Conservation (phyloP, 352 stramenopile species). For the Phytophthora lateralis region DNA sequence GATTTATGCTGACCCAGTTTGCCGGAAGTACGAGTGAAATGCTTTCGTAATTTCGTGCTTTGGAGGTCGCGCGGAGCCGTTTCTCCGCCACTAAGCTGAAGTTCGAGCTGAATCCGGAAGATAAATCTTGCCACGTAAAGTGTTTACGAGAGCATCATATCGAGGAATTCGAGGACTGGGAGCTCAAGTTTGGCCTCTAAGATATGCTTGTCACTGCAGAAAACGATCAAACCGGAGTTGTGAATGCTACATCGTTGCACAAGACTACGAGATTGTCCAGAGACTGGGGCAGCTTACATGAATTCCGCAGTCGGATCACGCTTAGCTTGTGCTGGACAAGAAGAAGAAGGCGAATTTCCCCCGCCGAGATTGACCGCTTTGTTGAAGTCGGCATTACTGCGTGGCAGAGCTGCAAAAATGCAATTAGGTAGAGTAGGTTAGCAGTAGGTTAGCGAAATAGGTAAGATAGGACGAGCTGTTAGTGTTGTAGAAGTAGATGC, state of each 20-base stretch:
- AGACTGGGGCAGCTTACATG: conserved; percentile 22
- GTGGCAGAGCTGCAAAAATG: conserved; percentile 24
- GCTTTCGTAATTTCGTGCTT: neutral
- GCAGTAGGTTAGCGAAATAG: conserved; percentile 36
- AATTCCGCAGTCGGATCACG: conserved; percentile 26
- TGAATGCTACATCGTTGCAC: neutral
- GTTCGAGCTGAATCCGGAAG: conserved; percentile 1
- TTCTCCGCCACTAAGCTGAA: neutral
- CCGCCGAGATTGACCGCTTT: conserved; percentile 5
- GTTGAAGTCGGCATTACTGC: conserved; percentile 3
- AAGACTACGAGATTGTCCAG: neutral
- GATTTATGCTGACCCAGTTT: conserved; percentile 82
- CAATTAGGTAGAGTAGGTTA: conserved; percentile 50
- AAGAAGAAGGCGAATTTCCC: conserved; percentile 1
- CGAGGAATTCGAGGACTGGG: conserved; percentile 64
- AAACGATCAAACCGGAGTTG: conserved; percentile 8
- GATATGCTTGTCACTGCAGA: conserved; percentile 47
- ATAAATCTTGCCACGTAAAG: neutral
- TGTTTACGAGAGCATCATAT: conserved; percentile 63
- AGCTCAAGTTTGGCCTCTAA: conserved; percentile 55
- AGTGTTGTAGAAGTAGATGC: conserved; percentile 40
- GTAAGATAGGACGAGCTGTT: conserved; percentile 40
- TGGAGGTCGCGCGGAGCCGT: neutral
- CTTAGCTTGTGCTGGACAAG: conserved; percentile 16
- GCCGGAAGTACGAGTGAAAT: conserved; percentile 79